A percentile compares a stretch with the other conserved stretches of the same genome.
These are phyloP conservation scores for Botryotinia narcissicola DNA, from an alignment of 2,329 filamentous ascomycete genomes.

Conservation along the genomic window DNA sequence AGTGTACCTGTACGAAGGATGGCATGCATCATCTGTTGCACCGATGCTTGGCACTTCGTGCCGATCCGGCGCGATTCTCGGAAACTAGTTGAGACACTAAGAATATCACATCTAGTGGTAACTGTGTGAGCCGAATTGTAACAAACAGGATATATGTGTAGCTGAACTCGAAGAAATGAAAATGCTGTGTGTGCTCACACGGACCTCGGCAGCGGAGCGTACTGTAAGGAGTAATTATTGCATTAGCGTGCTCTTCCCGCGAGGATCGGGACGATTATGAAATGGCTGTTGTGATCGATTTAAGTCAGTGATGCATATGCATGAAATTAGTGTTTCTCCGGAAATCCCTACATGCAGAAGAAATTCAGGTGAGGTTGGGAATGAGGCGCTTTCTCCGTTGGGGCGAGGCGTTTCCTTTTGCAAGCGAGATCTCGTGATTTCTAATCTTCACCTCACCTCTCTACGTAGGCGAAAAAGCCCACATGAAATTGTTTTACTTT, in stretches of 20 bases:
- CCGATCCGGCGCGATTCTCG: not conserved
- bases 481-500: not conserved
- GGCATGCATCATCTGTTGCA: not conserved
- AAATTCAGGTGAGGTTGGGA: not conserved
- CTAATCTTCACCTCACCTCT: not conserved
- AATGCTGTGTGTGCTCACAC: not conserved
- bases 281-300: not conserved
- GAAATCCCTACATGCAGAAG: not conserved
- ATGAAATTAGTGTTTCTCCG: not conserved
- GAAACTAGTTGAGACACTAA: not conserved
- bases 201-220: not conserved
- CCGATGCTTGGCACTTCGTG: not conserved
- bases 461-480: not conserved
- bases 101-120: not conserved
- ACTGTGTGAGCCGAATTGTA: no score
- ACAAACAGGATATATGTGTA: not conserved
- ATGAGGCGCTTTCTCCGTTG: not conserved
- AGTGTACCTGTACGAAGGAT: no score
- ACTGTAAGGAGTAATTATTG: not conserved
- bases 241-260: not conserved
- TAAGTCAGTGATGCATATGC: not conserved
- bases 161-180: not conserved
- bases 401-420: not conserved
- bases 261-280: not conserved
- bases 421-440: conserved; percentile 3